Evolutionary conservation across 805 yeast species (phyloP).

Genomic region (Metschnikowia kofuensis): DNA sequence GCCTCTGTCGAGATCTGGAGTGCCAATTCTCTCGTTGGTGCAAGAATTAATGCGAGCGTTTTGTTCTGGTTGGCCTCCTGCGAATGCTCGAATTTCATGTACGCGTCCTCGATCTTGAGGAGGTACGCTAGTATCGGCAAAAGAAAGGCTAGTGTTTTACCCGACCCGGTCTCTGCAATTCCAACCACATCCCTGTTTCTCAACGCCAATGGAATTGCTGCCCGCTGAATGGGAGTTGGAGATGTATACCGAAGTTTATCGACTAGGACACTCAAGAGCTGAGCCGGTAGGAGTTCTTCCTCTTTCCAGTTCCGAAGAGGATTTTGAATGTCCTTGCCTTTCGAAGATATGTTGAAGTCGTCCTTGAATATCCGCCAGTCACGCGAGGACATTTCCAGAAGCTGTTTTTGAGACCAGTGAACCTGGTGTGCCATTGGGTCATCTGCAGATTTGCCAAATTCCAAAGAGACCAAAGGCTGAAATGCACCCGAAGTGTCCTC

Average conservation of each 20-base stretch:
- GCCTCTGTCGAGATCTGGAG: constrained; percentile 77
- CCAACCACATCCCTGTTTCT: constrained; percentile 69
- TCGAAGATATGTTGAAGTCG: constrained; percentile 65
- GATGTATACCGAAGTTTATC: constrained; percentile 45
- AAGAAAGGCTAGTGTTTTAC: constrained; percentile 83
- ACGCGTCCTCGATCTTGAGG: constrained; percentile 30
- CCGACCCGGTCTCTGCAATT: constrained; percentile 95
- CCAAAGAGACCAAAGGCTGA: constrained; percentile 37
- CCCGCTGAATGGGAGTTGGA: constrained; percentile 92
- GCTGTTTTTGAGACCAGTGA: constrained; percentile 70
- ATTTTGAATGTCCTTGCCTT: constrained; percentile 41
- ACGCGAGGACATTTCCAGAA: constrained; percentile 65
- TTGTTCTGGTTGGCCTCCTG: constrained; percentile 50
- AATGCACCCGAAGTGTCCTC: constrained; percentile 61
- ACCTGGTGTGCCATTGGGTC: constrained; percentile 20
- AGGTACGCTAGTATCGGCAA: constrained; percentile 67
- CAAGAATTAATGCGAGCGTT: constrained; percentile 77
- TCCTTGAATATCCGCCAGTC: constrained; percentile 90
- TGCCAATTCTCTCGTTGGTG: constrained; percentile 94
- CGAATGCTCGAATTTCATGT: constrained; percentile 36
- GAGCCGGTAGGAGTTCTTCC: constrained; percentile 41
- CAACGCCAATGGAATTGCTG: constrained; percentile 73
- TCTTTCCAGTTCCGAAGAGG: constrained; percentile 82
- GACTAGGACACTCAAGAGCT: constrained; percentile 27
- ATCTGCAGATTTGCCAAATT: constrained; percentile 10